Conservation (phyloP, 2,329 filamentous ascomycete genomes). For the Monilinia vaccinii-corymbosi region DNA sequence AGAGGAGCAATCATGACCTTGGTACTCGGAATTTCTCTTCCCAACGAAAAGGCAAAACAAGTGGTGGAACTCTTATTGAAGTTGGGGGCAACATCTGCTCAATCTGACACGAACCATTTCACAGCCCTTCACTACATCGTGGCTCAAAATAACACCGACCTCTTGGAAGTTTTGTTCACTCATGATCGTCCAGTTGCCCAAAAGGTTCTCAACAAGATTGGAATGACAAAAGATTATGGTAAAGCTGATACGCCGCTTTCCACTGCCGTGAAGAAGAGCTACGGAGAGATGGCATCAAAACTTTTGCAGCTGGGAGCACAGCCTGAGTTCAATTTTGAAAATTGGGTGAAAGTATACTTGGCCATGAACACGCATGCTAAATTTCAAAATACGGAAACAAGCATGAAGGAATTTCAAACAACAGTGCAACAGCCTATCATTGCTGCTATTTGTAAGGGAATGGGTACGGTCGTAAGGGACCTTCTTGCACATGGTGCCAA, state of each 20-base stretch:
- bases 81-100: conserved; percentile 63
- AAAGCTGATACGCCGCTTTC: conserved; percentile 45
- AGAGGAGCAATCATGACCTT: conserved; percentile 59
- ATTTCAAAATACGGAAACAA: conserved; percentile 37
- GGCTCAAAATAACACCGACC: conserved; percentile 37
- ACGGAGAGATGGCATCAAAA: conserved; percentile 45
- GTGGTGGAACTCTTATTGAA: conserved; percentile 58
- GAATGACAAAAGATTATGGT: conserved; percentile 33
- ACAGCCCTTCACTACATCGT: conserved; percentile 61
- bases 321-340: conserved; percentile 50
- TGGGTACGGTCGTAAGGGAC: conserved; percentile 37
- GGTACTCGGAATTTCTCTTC: conserved; percentile 56
- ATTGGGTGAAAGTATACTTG: conserved; percentile 50
- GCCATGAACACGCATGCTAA: conserved; percentile 32
- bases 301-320: conserved; percentile 56
- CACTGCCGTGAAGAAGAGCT: conserved; percentile 45
- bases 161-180: conserved; percentile 42
- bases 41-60: conserved; percentile 50
- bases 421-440: conserved; percentile 57
- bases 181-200: conserved; percentile 52
- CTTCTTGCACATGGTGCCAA: conserved; percentile 58
- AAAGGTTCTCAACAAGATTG: conserved; percentile 58
- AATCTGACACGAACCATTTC: conserved; percentile 56
- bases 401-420: conserved; percentile 39
- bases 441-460: conserved; percentile 43